Base-by-base conservation (phyloP, 306 rosid species). In the Biancaea sappan region DNA sequence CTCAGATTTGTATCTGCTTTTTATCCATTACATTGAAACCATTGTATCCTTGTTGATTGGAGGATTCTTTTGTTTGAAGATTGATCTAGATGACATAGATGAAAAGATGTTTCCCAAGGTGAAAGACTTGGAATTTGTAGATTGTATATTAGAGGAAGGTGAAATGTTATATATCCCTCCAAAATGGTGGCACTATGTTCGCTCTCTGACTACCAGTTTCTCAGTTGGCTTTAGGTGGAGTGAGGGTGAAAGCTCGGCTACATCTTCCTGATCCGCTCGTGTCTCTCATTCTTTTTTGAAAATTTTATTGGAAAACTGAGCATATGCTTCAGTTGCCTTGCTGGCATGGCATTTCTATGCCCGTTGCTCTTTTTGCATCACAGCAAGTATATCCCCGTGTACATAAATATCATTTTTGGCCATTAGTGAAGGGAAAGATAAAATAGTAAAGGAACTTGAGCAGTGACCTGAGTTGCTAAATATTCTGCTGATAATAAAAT, bases 161-260 rank as follows among this genome's bases (percentile, higher is more conserved):
- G 97, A 92, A 67, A 92, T 95, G 98, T 86, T 90, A 57, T 95
- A 95, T 47, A 88, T 95, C 79, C 98, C 98, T 12, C 98, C 96
- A 70, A 90, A 88, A 71, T 95, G 98, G 96, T 95, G 98, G 97
- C 99, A 88, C 88, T 87, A 88, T 61, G 96, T 92, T 66, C 88
- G 96, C n/a, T 90, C 99, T 74, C 77, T 95, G 64, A 86, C 97
- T 1, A 71, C 90, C 65, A 90, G 97, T 86, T 77, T 90, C 29
- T 92, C 98, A 0, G 98, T 92, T 77, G 90, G 98, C 91, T 92
- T 95, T 85, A 90, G 98, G 96, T 95, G 99, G 98, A 84, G 86
- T 60, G 85, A 77, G 76, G 74, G 57, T 53, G 88, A 80, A 74
- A 70, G 58, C 78, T 82, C 87, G 24, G 73, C 79, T 63, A n/a